A percentile compares a stretch with the other conserved stretches of the same genome.
Conservation (phyloP, 164 flowering plant species). For the Sedum album region DNA sequence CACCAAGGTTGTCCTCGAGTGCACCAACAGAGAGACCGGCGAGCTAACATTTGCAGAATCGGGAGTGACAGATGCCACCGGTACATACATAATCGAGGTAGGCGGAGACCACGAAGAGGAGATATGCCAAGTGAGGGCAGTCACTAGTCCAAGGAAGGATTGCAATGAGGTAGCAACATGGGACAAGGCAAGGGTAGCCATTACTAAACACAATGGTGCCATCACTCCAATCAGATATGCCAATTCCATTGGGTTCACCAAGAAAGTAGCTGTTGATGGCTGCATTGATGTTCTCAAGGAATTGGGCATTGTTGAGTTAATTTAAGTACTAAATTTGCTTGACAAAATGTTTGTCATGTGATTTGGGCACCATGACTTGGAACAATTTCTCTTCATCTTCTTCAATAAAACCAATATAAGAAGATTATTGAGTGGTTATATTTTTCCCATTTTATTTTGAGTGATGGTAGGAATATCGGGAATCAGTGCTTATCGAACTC, state of each 20-base stretch:
- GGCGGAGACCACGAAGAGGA: slow-evolving; percentile 49
- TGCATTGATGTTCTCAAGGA: slow-evolving; percentile 16
- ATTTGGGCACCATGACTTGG: neutral
- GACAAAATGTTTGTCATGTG: neutral
- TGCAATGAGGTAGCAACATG: slow-evolving; percentile 13
- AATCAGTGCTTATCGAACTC: no score
- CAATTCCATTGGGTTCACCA: slow-evolving; percentile 25
- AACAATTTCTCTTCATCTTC: neutral
- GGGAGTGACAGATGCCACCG: slow-evolving; percentile 15
- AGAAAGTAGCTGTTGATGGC: slow-evolving; percentile 5
- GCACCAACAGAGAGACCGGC: slow-evolving; percentile 13
- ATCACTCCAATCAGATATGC: slow-evolving; percentile 13
- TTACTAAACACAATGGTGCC: slow-evolving; percentile 18
- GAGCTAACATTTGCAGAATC: slow-evolving; percentile 7
- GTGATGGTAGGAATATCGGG: no score
- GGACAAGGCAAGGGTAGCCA: slow-evolving; percentile 12
- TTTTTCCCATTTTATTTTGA: neutral
- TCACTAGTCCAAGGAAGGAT: slow-evolving; percentile 13
- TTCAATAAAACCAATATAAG: neutral
- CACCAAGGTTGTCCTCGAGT: slow-evolving; percentile 18
- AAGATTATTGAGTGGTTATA: neutral
- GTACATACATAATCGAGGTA: slow-evolving; percentile 17
- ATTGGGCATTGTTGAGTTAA: slow-evolving; percentile 14
- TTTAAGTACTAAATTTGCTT: neutral
- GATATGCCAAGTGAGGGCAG: slow-evolving; percentile 20